Percentiles rank a stretch among this genome's conserved stretches.
Conservation (phyloP, 2,329 filamentous ascomycete genomes). For the Thelonectria rubi region DNA sequence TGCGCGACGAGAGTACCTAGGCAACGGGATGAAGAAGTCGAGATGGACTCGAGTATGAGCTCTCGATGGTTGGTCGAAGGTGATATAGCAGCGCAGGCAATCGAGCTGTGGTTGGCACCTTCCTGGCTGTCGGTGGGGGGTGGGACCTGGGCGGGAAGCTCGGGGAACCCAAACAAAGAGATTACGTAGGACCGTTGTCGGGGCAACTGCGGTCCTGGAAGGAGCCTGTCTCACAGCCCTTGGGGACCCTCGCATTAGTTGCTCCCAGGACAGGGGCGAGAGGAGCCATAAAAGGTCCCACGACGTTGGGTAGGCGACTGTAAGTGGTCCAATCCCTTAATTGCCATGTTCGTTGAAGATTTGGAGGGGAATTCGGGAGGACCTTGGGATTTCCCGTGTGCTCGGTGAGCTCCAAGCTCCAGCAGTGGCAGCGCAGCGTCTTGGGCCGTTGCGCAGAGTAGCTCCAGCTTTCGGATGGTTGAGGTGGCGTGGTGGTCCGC, state of each 20-base stretch:
- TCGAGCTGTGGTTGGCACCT: not conserved
- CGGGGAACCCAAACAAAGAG: slow-evolving; percentile 26
- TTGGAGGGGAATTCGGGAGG: not conserved
- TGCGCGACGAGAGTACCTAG: not conserved
- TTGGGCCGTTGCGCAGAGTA: not conserved
- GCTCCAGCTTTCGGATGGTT: not conserved
- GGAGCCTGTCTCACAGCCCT: slow-evolving; percentile 8
- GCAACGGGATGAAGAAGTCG: not conserved
- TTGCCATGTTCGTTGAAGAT: not conserved
- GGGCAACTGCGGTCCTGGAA: slow-evolving; percentile 18
- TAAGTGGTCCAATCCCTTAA: slow-evolving; percentile 9
- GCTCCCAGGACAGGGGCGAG: slow-evolving; percentile 1
- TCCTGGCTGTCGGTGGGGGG: slow-evolving; percentile 2
- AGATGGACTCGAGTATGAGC: not conserved
- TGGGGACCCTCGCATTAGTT: not conserved
- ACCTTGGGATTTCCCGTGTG: no score
- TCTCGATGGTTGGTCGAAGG: slow-evolving; percentile 2
- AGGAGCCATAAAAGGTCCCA: slow-evolving; percentile 3
- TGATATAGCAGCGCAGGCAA: slow-evolving; percentile 6
- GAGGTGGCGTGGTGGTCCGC: not conserved
- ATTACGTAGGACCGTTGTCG: slow-evolving; percentile 22
- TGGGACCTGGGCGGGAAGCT: slow-evolving; percentile 18
- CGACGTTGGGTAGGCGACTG: slow-evolving; percentile 14
- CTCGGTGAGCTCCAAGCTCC: no score
- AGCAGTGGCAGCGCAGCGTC: not conserved